phyloP scores from a whole-genome alignment of 306 rosid genomes.

The Trichosanthes truncata region DNA sequence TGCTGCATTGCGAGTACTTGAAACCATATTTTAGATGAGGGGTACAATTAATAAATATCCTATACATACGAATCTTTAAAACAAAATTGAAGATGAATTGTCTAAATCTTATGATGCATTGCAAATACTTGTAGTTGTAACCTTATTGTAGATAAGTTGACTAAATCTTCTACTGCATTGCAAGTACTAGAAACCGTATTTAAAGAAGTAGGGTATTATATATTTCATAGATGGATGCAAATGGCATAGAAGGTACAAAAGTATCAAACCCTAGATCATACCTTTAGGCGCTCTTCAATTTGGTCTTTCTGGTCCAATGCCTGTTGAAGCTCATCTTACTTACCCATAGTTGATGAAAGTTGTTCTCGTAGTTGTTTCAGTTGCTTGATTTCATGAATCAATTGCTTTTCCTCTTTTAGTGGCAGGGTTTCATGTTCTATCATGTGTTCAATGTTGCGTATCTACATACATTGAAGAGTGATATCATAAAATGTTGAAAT shows the following conservation, averaged over 20 bases:
- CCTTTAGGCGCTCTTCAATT: constrained; percentile 57
- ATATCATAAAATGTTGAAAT: not conserved
- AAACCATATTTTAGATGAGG: constrained; percentile 14
- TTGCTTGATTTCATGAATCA: constrained; percentile 66
- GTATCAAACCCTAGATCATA: constrained; percentile 11
- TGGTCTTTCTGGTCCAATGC: constrained; percentile 43
- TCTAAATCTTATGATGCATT: not conserved
- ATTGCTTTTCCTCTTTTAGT: constrained; percentile 67
- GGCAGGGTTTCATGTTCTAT: constrained; percentile 75
- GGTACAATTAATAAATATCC: constrained; percentile 14
- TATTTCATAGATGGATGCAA: not conserved
- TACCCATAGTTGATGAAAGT: constrained; percentile 40
- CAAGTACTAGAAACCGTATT: not conserved
- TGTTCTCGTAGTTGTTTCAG: constrained; percentile 65
- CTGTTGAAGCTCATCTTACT: constrained; percentile 49
- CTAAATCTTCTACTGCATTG: not conserved
- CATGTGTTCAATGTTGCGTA: constrained; percentile 59
- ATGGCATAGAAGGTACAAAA: not conserved
- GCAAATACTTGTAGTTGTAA: not conserved
- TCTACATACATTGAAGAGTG: constrained; percentile 24
- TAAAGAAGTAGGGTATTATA: not conserved
- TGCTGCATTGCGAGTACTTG: not conserved
- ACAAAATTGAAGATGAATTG: not conserved
- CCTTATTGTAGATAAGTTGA: not conserved
- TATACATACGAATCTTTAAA: too few relatives aligned